phyloP scores from a whole-genome alignment of 2,329 filamentous ascomycete genomes.

The Ascochyta fabae region DNA sequence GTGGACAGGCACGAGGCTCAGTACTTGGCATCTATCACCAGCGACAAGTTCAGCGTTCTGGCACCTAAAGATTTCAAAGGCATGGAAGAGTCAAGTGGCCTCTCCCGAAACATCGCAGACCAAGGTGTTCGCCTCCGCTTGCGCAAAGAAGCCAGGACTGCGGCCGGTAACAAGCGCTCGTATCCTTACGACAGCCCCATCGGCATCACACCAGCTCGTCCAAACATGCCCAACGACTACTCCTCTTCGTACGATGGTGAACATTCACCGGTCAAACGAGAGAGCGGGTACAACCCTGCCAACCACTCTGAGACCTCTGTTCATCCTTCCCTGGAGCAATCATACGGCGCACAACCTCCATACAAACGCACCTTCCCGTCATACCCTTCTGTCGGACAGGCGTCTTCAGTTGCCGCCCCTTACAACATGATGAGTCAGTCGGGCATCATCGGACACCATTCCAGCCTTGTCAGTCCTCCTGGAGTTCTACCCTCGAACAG shows the following conservation, averaged over 20 bases:
- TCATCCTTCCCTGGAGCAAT: conserved; percentile 8
- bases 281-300: conserved; percentile 5
- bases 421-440: conserved; percentile 15
- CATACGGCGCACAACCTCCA: conserved; percentile 9
- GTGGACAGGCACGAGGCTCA: conserved; percentile 50
- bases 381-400: conserved; percentile 9
- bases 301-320: not conserved
- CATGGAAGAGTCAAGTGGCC: conserved; percentile 79
- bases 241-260: conserved; percentile 15
- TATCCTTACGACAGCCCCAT: conserved; percentile 22
- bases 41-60: conserved; percentile 70
- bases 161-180: conserved; percentile 36
- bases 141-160: conserved; percentile 75
- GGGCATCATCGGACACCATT: conserved; percentile 7
- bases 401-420: conserved; percentile 1
- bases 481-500: conserved; percentile 7
- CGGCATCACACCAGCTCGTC: conserved; percentile 12
- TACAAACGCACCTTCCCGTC: conserved; percentile 13
- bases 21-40: conserved; percentile 60
- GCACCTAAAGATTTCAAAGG: conserved; percentile 75
- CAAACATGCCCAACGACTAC: conserved; percentile 7
- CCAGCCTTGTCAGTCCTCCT: conserved; percentile 5
- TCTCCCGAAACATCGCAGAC: conserved; percentile 84
- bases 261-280: conserved; percentile 14
- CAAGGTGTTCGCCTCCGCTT: conserved; percentile 84